Percentiles rank a stretch among this genome's conserved stretches.
phyloP scores from a whole-genome alignment of 192 early-diverging fungal genomes.

The Umbelopsis sp. region DNA sequence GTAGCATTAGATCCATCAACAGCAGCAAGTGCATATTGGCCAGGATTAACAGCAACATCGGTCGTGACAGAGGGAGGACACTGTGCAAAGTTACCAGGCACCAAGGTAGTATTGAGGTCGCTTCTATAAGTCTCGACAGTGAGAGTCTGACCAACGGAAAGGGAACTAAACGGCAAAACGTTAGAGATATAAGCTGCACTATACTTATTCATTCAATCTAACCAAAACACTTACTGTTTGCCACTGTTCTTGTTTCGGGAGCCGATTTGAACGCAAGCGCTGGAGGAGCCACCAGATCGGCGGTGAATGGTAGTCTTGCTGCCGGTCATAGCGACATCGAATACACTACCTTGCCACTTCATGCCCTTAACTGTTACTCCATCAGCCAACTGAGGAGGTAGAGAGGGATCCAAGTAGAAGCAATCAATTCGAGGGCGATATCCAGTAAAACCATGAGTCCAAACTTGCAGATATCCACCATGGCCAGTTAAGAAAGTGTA shows the following conservation, averaged over 20 bases:
- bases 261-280: constrained; percentile 33
- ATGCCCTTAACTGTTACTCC: constrained; percentile 37
- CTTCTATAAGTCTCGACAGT: constrained; percentile 34
- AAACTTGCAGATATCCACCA: constrained; percentile 42
- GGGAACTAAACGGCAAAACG: not conserved
- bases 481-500: constrained; percentile 43
- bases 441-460: constrained; percentile 41
- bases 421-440: constrained; percentile 37
- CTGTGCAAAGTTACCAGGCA: constrained; percentile 39
- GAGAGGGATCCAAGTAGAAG: constrained; percentile 39
- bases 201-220: not conserved
- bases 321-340: constrained; percentile 36
- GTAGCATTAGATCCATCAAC: constrained; percentile 39
- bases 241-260: constrained; percentile 37
- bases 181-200: not conserved
- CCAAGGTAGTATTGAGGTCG: constrained; percentile 34
- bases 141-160: constrained; percentile 32
- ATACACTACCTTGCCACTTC: constrained; percentile 43
- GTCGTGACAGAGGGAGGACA: constrained; percentile 21
- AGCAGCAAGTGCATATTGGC: constrained; percentile 39
- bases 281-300: constrained; percentile 28
- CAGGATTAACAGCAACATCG: constrained; percentile 22
- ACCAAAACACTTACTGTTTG: constrained; percentile 31
- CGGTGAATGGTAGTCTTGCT: constrained; percentile 24
- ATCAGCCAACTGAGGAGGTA: constrained; percentile 39